These are phyloP conservation scores for Diplotaxis tenuifolia DNA, from an alignment of 345 rosid species.

Conservation along the genomic window DNA sequence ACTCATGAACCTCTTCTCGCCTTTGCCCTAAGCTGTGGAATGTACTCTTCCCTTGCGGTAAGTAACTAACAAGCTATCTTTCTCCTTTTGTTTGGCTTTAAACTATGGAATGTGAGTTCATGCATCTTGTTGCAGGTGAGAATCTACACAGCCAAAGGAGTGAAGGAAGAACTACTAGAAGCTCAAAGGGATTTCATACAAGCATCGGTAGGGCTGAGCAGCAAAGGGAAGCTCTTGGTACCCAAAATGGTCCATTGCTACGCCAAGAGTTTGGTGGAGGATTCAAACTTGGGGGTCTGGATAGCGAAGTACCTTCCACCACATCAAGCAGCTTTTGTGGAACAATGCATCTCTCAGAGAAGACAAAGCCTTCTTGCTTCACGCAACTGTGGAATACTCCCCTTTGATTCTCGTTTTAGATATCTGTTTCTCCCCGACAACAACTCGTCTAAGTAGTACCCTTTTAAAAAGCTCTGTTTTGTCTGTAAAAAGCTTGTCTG, in stretches of 20 bases:
- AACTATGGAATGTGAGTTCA: background rate
- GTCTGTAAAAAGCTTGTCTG: conserved; percentile 18
- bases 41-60: background rate
- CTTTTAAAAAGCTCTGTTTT: background rate
- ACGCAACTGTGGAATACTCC: conserved; percentile 71
- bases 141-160: background rate
- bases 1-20: background rate
- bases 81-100: background rate
- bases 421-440: conserved; percentile 63
- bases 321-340: conserved; percentile 70
- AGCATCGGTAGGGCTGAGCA: conserved; percentile 83
- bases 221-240: conserved; percentile 78
- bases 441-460: background rate
- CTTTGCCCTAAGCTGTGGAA: background rate
- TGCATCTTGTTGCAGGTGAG: background rate
- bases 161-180: background rate
- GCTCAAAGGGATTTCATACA: conserved; percentile 38
- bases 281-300: conserved; percentile 75
- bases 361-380: conserved; percentile 55
- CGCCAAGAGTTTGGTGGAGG: conserved; percentile 71
- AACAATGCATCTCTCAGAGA: conserved; percentile 74
- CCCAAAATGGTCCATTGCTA: conserved; percentile 86
- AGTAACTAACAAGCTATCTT: background rate
- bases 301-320: conserved; percentile 81
- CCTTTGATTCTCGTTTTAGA: conserved; percentile 80